A percentile compares a stretch with the other conserved stretches of the same genome.
Evolutionary conservation across 2,329 filamentous ascomycete genomes (phyloP).

Genomic region (Madurella fahalii): DNA sequence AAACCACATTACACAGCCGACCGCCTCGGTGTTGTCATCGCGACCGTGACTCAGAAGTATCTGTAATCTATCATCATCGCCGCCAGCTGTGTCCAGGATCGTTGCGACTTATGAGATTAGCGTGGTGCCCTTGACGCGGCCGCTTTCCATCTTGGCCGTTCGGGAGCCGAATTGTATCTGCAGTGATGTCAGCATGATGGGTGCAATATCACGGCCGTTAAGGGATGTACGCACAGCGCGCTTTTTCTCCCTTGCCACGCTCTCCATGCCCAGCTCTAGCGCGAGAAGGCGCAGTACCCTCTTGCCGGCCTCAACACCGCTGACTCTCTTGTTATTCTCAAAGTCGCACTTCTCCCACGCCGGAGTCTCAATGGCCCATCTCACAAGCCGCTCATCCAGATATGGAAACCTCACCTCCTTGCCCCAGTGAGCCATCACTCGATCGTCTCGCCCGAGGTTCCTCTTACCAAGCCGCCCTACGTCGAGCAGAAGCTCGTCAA

Average conservation of each 20-base stretch:
- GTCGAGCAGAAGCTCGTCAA: slow-evolving; percentile 81
- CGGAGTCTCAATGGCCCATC: slow-evolving; percentile 69
- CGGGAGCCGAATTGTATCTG: slow-evolving; percentile 79
- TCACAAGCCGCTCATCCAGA: slow-evolving; percentile 81
- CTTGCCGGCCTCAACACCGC: slow-evolving; percentile 70
- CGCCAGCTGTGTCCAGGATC: slow-evolving; percentile 24
- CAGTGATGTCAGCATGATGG: slow-evolving; percentile 9
- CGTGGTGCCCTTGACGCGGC: slow-evolving; percentile 65
- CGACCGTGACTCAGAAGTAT: slow-evolving; percentile 65
- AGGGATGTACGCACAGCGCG: slow-evolving; percentile 60
- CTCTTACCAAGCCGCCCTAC: slow-evolving; percentile 81
- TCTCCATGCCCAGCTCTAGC: slow-evolving; percentile 64
- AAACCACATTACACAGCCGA: slow-evolving; percentile 41
- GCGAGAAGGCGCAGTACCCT: slow-evolving; percentile 74
- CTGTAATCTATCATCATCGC: slow-evolving; percentile 65
- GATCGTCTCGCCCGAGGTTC: slow-evolving; percentile 92
- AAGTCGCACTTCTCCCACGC: slow-evolving; percentile 90
- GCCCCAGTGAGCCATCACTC: slow-evolving; percentile 84
- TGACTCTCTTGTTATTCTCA: slow-evolving; percentile 38
- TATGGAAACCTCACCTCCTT: slow-evolving; percentile 87
- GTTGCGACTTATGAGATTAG: slow-evolving; percentile 39
- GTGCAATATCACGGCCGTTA: background rate
- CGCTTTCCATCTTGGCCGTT: slow-evolving; percentile 77
- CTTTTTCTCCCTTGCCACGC: slow-evolving; percentile 84
- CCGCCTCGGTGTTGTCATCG: slow-evolving; percentile 14